Evolutionary conservation across 176 grass and related monocot species (phyloP), one percentile per base, ranked within the genome.

Genomic region (Oryza officinalis): DNA sequence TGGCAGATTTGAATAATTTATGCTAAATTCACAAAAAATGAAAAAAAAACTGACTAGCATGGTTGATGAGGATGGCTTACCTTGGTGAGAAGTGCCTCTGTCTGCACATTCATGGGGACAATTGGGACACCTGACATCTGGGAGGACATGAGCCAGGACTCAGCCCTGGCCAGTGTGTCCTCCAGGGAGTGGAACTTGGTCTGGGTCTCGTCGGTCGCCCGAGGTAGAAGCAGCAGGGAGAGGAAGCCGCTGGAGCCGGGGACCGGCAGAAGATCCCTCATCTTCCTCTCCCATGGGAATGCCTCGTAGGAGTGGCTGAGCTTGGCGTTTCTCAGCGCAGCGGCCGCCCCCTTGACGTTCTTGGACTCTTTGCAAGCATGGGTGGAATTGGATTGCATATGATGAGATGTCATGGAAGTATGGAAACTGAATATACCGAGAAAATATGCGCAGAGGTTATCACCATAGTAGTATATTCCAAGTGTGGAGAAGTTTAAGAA

Each of bases 261-360:
- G 11, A 70, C 64, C 8, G 60, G 75, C 35, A 92, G 64, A 26
- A 91, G 71, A 18, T 92, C 84, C 72, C 65, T 82, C 93, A 94
- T 92, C 85, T 88, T 94, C 83, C 89, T 92, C 79, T 92, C 90
- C 93, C 93, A 94, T 14, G 85, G 90, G 78, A 91, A 94, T 4
- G 75, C 74, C 37, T 90, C 93, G 1, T 92, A 92, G 0, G 90
- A 82, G 45, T 85, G 54, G 10, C 85, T 46, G 28, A 94, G 71
- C 73, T 90, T 87, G 1, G 79, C 82, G 72, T 81, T 88, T 67
- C 87, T 83, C 81, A 92, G 80, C 22, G 87, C 90, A 0, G 49
- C 77, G 6, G 82, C 25, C 18, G 85, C 67, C 4, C 57, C n/a
- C 85, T 89, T 94, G 0, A 78, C 71, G n/a, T 81, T 88, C 78